A percentile compares a stretch with the other conserved stretches of the same genome.
These are phyloP conservation scores for Tieghemostelium lacteum DNA, from an alignment of 78 protist genomes.

Conservation along the genomic window DNA sequence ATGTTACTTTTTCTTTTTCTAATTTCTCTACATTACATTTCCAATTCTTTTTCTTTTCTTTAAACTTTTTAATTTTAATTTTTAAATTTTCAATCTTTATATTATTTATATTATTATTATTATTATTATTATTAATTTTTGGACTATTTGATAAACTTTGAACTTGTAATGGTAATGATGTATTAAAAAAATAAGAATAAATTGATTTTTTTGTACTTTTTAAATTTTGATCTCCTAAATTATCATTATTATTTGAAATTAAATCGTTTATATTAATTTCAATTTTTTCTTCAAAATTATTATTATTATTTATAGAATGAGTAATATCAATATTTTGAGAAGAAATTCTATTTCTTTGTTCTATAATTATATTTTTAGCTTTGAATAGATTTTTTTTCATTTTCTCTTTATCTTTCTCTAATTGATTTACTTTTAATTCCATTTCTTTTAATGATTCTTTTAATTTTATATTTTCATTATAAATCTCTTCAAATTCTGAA, in stretches of 20 bases:
- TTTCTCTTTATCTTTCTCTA: constrained; percentile 7
- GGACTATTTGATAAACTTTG: background rate
- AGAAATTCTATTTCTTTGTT: constrained; percentile 48
- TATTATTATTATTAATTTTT: background rate
- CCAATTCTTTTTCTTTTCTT: constrained; percentile 27
- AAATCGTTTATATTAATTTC: background rate
- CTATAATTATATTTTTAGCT: constrained; percentile 40
- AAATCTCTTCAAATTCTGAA: constrained; percentile 3
- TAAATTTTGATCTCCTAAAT: background rate
- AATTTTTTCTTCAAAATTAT: background rate
- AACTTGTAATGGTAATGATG: background rate
- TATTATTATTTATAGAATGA: background rate
- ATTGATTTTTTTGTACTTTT: background rate
- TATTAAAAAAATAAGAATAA: background rate
- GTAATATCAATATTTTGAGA: background rate
- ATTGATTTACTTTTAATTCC: background rate
- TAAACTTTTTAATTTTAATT: constrained; percentile 19
- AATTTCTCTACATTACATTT: background rate
- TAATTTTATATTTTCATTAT: constrained; percentile 51
- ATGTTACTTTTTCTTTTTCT: constrained; percentile 7
- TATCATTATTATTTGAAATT: background rate
- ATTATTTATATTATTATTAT: background rate
- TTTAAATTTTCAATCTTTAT: constrained; percentile 2
- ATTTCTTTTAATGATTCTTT: constrained; percentile 27
- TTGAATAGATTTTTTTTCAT: constrained; percentile 57